A percentile compares a stretch with the other conserved stretches of the same genome.
phyloP scores from a whole-genome alignment of 495 filamentous ascomycete genomes.

The Talaromyces ruber region DNA sequence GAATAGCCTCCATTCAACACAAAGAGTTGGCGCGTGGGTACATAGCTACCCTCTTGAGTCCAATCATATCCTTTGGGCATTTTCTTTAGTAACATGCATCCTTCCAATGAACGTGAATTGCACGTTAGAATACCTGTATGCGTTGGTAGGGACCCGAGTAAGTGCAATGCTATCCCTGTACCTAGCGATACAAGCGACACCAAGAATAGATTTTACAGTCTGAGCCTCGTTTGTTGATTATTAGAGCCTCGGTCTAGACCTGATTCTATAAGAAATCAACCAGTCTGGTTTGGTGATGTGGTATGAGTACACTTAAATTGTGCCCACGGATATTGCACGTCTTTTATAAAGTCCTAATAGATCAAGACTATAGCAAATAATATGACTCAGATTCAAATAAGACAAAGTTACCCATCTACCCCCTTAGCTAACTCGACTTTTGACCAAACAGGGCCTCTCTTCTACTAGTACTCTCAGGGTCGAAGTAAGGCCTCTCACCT shows the following conservation, averaged over 20 bases:
- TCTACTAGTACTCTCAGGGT: constrained; percentile 31
- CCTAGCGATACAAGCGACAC: not conserved
- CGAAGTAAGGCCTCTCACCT: constrained; percentile 60
- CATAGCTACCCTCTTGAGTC: not conserved
- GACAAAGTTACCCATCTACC: not conserved
- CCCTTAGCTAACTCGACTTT: not conserved
- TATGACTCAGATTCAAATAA: not conserved
- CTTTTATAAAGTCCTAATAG: not conserved
- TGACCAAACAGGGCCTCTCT: constrained; percentile 17
- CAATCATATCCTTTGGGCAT: not conserved
- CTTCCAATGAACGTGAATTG: not conserved
- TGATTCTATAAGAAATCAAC: not conserved
- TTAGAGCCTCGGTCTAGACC: not conserved
- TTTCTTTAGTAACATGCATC: not conserved
- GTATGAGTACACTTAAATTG: not conserved
- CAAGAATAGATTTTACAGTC: not conserved
- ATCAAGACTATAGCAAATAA: not conserved
- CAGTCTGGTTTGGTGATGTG: not conserved
- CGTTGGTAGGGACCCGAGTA: not conserved
- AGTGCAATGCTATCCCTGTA: too few species aligned
- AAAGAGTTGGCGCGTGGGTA: not conserved
- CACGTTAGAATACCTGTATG: not conserved
- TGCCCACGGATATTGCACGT: not conserved
- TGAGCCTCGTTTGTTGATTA: not conserved
- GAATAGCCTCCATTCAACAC: not conserved